These are phyloP conservation scores for Yamadazyma spencermartinsiae DNA, from an alignment of 1,139 yeast species.

Conservation along the genomic window DNA sequence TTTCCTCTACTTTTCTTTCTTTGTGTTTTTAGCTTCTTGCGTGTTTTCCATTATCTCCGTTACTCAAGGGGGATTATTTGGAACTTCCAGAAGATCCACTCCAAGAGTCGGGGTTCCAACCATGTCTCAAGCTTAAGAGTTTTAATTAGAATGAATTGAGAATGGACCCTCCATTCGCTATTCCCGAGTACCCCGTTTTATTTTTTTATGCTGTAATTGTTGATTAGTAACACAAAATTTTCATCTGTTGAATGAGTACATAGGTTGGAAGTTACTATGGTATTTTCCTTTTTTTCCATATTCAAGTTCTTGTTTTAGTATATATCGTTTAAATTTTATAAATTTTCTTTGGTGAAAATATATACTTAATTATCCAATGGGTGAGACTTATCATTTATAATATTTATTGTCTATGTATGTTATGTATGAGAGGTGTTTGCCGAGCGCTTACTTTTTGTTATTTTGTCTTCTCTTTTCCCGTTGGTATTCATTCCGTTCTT, in stretches of 20 bases:
- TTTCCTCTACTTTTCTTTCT: constrained; percentile 85
- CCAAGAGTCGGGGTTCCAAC: constrained; percentile 87
- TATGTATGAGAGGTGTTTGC: no score
- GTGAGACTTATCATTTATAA: not conserved
- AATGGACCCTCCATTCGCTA: no score
- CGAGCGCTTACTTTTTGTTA: constrained; percentile 33
- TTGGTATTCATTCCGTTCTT: constrained; percentile 88
- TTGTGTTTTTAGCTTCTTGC: constrained; percentile 68
- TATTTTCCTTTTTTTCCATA: not conserved
- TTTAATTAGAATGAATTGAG: not conserved
- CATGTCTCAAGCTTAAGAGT: constrained; percentile 73
- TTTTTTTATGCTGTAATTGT: constrained; percentile 1
- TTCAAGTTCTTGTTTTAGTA: constrained; percentile 2
- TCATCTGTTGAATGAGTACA: no score
- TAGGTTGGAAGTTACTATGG: no score
- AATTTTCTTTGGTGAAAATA: constrained; percentile 2
- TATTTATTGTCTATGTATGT: not conserved
- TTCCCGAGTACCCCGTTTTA: no score
- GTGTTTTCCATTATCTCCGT: constrained; percentile 61
- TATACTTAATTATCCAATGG: constrained; percentile 1
- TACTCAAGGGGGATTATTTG: constrained; percentile 73
- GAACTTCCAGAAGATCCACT: constrained; percentile 45
- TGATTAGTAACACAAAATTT: no score
- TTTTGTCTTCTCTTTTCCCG: constrained; percentile 74
- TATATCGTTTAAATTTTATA: constrained; percentile 1